phyloP scores from a whole-genome alignment of 371 early-diverging fungal genomes.

The Mucor sp. region DNA sequence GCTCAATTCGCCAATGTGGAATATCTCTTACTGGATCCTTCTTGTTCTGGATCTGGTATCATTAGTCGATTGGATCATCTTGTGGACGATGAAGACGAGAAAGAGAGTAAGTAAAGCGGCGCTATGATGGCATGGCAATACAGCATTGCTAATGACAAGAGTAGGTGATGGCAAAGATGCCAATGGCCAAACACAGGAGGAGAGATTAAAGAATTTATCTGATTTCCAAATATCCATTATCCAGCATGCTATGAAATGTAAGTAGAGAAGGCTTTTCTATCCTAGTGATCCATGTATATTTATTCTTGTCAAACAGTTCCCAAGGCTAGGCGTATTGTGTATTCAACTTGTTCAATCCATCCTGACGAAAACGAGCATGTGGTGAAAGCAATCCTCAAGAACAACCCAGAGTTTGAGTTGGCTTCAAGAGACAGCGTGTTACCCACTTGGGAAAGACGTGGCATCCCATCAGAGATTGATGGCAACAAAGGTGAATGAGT shows the following conservation, averaged over 20 bases:
- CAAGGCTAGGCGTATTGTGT: constrained; percentile 78
- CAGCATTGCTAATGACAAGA: background rate
- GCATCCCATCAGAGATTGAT: constrained; percentile 55
- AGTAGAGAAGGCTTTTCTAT: background rate
- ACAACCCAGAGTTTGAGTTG: constrained; percentile 59
- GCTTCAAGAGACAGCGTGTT: constrained; percentile 59
- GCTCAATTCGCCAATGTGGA: constrained; percentile 73
- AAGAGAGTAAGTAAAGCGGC: constrained; percentile 17
- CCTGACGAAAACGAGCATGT: constrained; percentile 97
- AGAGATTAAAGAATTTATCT: constrained; percentile 71
- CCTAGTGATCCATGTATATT: background rate
- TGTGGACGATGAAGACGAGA: constrained; percentile 62
- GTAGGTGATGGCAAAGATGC: constrained; percentile 13
- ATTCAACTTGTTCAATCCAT: constrained; percentile 97
- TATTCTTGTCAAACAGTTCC: constrained; percentile 54
- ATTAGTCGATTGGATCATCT: constrained; percentile 84
- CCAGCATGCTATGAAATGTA: constrained; percentile 77
- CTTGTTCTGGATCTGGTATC: constrained; percentile 98
- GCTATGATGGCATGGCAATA: background rate
- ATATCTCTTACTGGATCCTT: constrained; percentile 96
- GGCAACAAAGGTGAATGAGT: constrained; percentile 17
- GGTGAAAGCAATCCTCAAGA: constrained; percentile 64
- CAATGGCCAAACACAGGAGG: constrained; percentile 48
- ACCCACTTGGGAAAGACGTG: constrained; percentile 79
- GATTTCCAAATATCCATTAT: constrained; percentile 73